Conservation (phyloP, 169 alveolate species). For the Cryptosporidium parvum region DNA sequence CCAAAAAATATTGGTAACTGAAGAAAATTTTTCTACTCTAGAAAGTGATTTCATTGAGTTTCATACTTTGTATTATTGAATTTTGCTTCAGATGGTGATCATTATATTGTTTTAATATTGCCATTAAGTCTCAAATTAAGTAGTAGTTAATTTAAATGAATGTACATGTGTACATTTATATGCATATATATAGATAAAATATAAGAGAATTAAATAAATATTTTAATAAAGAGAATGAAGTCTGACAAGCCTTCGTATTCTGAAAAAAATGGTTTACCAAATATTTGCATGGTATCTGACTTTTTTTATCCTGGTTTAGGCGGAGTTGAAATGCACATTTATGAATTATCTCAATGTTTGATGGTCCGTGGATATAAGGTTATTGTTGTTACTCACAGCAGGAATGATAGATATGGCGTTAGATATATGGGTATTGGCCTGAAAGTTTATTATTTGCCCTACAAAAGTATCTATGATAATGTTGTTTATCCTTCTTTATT, state of each 20-base stretch:
- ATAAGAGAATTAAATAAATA: neutral
- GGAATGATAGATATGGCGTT: conserved; percentile 93
- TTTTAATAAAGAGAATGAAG: neutral
- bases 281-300: conserved; percentile 86
- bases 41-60: neutral
- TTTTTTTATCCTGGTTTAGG: conserved; percentile 97
- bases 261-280: conserved; percentile 27
- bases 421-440: conserved; percentile 97
- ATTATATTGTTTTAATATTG: neutral
- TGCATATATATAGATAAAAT: neutral
- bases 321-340: conserved; percentile 99
- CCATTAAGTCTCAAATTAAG: neutral
- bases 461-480: conserved; percentile 87
- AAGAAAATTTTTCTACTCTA: neutral
- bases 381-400: conserved; percentile 94
- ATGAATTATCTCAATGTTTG: conserved; percentile 93
- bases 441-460: conserved; percentile 96
- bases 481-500: conserved; percentile 82
- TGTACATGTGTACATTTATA: neutral
- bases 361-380: conserved; percentile 96
- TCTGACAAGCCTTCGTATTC: neutral
- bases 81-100: neutral
- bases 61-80: neutral
- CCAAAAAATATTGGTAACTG: neutral
- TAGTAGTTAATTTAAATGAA: neutral